Evolutionary conservation across 768 basidiomycete species (phyloP).

Genomic region (Myochromella boudieri): DNA sequence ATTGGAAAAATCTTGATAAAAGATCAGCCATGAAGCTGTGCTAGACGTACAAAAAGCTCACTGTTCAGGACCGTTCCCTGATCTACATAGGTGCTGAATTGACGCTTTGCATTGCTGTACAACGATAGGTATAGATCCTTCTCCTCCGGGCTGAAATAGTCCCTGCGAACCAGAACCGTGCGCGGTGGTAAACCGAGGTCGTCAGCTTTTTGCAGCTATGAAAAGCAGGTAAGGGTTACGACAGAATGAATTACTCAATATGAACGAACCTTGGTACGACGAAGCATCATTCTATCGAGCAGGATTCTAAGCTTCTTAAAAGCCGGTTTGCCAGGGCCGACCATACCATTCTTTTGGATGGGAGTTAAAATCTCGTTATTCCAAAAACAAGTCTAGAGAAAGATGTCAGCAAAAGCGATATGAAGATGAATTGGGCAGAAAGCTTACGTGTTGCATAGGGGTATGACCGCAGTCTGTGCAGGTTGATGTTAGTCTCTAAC

Average conservation of each 20-base stretch:
- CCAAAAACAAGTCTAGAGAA: conserved; percentile 85
- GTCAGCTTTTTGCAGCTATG: conserved; percentile 88
- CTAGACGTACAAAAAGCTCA: conserved; percentile 33
- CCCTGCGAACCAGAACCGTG: conserved; percentile 82
- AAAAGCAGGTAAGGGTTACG: background rate
- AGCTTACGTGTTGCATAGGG: conserved; percentile 77
- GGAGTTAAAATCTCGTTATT: conserved; percentile 95
- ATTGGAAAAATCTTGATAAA: conserved; percentile 77
- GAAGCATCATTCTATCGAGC: conserved; percentile 94
- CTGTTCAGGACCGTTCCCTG: conserved; percentile 92
- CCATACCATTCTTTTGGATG: conserved; percentile 89
- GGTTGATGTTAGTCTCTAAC: background rate
- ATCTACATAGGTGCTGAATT: conserved; percentile 88
- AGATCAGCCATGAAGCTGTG: conserved; percentile 4
- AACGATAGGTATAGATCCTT: conserved; percentile 91
- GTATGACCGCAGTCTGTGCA: conserved; percentile 74
- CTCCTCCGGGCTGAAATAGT: conserved; percentile 96
- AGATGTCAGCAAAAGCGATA: conserved; percentile 7
- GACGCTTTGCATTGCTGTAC: conserved; percentile 90
- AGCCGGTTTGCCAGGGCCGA: conserved; percentile 72
- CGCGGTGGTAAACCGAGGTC: conserved; percentile 95
- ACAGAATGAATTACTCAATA: background rate
- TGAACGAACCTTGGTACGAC: conserved; percentile 72
- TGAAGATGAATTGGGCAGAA: conserved; percentile 3
- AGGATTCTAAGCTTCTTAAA: conserved; percentile 93